phyloP scores from a whole-genome alignment of 2,329 filamentous ascomycete species.

The Rutstroemia sp. region DNA sequence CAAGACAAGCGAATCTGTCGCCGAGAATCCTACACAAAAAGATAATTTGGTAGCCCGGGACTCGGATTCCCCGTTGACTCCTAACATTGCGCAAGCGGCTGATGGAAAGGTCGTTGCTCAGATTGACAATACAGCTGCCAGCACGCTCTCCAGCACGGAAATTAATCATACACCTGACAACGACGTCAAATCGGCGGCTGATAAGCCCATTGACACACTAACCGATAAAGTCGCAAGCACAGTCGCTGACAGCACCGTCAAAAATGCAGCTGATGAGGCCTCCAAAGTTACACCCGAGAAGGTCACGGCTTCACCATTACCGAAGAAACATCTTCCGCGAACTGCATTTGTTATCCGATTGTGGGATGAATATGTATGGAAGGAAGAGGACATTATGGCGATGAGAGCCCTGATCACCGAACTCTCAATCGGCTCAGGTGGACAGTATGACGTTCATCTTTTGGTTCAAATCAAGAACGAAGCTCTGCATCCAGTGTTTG shows the following conservation, averaged over 20 bases:
- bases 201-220: neutral
- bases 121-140: no score
- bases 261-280: neutral
- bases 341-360: constrained; percentile 77
- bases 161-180: no score
- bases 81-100: neutral
- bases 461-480: constrained; percentile 79
- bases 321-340: constrained; percentile 38
- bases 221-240: neutral
- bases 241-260: neutral
- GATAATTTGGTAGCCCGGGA: constrained; percentile 12
- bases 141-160: no score
- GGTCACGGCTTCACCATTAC: constrained; percentile 3
- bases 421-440: constrained; percentile 70
- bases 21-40: constrained; percentile 11
- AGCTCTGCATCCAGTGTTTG: constrained; percentile 71
- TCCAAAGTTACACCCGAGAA: neutral
- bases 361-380: constrained; percentile 75
- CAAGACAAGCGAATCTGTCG: constrained; percentile 10
- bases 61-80: neutral
- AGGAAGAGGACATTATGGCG: constrained; percentile 72
- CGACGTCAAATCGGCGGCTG: neutral
- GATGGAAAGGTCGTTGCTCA: neutral
- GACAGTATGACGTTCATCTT: constrained; percentile 80
- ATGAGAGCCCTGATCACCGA: constrained; percentile 80